Conservation (phyloP, 2,329 filamentous ascomycete genomes). For the Lizonia empirigonia region DNA sequence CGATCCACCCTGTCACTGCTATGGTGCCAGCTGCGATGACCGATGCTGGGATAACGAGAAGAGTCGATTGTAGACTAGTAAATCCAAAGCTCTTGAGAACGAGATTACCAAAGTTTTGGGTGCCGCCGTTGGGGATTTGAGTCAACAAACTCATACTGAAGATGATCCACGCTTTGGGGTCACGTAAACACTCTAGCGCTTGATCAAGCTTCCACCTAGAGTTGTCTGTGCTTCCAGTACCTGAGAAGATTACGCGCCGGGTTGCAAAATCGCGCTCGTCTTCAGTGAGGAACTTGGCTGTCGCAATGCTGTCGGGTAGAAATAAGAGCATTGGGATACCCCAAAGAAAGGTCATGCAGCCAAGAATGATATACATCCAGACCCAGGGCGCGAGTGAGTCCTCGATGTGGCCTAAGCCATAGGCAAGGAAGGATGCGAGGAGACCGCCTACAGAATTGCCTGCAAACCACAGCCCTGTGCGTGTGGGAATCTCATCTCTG, state of each 20-base stretch:
- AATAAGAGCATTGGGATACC: conserved; percentile 7
- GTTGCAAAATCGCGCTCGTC: conserved; percentile 23
- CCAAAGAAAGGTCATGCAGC: conserved; percentile 4
- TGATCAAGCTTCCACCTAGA: conserved; percentile 17
- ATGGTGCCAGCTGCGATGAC: conserved; percentile 8
- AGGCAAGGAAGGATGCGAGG: conserved; percentile 10
- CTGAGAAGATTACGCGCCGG: conserved; percentile 32
- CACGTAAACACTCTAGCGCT: conserved; percentile 4
- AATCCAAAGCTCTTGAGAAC: conserved; percentile 13
- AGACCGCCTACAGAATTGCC: conserved; percentile 10
- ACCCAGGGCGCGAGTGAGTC: conserved; percentile 6
- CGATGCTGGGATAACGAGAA: conserved; percentile 10
- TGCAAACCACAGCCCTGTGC: conserved; percentile 8
- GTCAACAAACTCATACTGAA: conserved; percentile 7
- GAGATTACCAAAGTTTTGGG: conserved; percentile 7
- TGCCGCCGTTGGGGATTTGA: conserved; percentile 7
- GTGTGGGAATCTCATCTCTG: conserved; percentile 8
- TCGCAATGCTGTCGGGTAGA: conserved; percentile 5
- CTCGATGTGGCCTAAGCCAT: conserved; percentile 6
- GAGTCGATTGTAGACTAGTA: conserved; percentile 6
- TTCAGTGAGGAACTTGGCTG: conserved; percentile 6
- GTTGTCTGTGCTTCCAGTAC: conserved; percentile 28
- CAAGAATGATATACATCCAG: conserved; percentile 11
- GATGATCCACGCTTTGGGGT: conserved; percentile 13
- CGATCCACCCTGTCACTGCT: conserved; percentile 3